Evolutionary conservation across 345 rosid genomes (phyloP), one percentile per base, ranked within the genome.

Genomic region (Dipteronia sinensis): DNA sequence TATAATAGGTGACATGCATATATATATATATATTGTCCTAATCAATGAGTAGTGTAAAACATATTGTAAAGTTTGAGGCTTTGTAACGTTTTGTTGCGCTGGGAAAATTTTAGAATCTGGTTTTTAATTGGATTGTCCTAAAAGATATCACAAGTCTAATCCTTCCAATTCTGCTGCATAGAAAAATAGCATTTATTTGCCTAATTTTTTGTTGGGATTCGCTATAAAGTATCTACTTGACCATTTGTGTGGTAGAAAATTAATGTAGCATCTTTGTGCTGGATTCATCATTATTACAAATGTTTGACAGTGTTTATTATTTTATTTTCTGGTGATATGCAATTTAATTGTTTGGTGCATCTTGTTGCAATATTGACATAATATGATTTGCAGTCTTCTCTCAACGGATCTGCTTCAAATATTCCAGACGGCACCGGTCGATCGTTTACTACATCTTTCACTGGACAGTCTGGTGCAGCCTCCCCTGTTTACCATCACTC

Each of bases 381-480:
- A 22, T 81, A 81, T 62, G 22, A 27, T 53, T 82, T 88, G 82
- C 93, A 96, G 98, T 91, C 99, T 77, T 94, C 97, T 70, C 87
- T 94, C 69, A 91, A 90, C 46, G 93, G 97, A 72, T 90, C 97
- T 46, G 91, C 94, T 53, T 92, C 99, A 22, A 96, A 94, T 89
- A 87, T 96, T 82, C 93, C 88, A 76, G 99, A 96, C 68, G 84
- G 88, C 3, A 87, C 90, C 0, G 98, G 89, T 58, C 89, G 97
- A 58, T 89, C 97, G 68, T 96, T 91, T 81, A 63, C 91, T 4
- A 53, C 94, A 82, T 96, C 98, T 65, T 96, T 90, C 86, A 91
- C 99, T 75, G 95, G 93, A 80, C 99, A 92, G 82, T 90, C 97
- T 82, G 99, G 98, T 77, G 96, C 89, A 8, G 95, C 90, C 3